These are phyloP conservation scores for Lyophyllum atratum DNA, from an alignment of 768 basidiomycete species.

Conservation along the genomic window DNA sequence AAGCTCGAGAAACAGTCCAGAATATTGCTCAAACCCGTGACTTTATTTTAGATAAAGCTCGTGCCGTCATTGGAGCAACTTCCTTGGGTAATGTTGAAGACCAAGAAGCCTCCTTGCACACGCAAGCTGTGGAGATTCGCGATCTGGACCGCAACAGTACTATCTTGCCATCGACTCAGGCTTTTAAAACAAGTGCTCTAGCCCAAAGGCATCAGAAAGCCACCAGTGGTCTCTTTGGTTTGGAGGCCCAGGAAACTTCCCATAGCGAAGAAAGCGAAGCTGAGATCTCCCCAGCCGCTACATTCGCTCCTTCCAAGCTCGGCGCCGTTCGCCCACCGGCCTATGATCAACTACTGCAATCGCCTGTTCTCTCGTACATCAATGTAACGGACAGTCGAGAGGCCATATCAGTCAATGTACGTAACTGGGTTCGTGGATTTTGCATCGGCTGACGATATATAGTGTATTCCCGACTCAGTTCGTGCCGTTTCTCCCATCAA, in stretches of 20 bases:
- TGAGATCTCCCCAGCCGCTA: conserved; percentile 24
- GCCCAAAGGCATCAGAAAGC: conserved; percentile 20
- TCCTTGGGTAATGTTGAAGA: conserved; percentile 8
- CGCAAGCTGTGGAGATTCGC: conserved; percentile 14
- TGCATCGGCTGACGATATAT: conserved; percentile 33
- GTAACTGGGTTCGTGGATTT: background rate
- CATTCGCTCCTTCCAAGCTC: conserved; percentile 34
- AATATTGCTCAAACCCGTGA: conserved; percentile 48
- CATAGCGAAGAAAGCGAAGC: conserved; percentile 11
- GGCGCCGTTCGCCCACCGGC: conserved; percentile 10
- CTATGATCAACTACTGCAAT: background rate
- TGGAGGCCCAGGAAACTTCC: background rate
- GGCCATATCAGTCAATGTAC: conserved; percentile 1
- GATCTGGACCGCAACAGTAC: conserved; percentile 2
- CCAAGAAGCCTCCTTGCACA: conserved; percentile 9
- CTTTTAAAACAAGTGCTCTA: conserved; percentile 42
- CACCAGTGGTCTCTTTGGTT: conserved; percentile 13
- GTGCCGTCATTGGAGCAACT: conserved; percentile 29
- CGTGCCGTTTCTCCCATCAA: background rate
- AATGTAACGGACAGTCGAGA: background rate
- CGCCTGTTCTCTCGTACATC: background rate
- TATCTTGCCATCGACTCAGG: conserved; percentile 34
- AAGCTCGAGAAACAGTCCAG: conserved; percentile 44
- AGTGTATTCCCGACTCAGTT: conserved; percentile 18
- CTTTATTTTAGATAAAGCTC: conserved; percentile 39